A percentile compares a stretch with the other conserved stretches of the same genome.
phyloP scores from a whole-genome alignment of 2,329 filamentous ascomycete genomes.

The Arthrobotrys sinensis region DNA sequence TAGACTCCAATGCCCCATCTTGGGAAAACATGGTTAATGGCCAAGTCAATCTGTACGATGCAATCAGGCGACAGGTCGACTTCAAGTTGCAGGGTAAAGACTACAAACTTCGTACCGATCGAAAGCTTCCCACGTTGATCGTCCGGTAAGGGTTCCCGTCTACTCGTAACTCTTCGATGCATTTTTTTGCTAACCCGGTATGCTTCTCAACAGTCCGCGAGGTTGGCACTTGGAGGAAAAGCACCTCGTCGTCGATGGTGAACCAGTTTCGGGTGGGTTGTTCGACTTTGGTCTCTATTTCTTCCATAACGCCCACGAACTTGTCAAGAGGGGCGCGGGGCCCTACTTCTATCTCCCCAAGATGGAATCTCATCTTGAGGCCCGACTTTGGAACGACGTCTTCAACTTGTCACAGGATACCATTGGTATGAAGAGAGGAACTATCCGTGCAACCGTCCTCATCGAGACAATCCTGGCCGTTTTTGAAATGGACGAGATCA shows the following conservation, averaged over 20 bases:
- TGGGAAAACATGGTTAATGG: conserved; percentile 99
- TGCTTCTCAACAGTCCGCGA: conserved; percentile 73
- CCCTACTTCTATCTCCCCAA: conserved; percentile 99
- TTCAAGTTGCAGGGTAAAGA: conserved; percentile 96
- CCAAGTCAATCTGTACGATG: conserved; percentile 97
- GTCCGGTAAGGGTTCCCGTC: conserved; percentile 73
- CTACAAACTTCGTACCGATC: conserved; percentile 96
- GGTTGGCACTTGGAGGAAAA: conserved; percentile 99
- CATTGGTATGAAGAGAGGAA: conserved; percentile 88
- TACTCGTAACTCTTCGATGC: not conserved
- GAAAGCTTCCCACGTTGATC: conserved; percentile 88
- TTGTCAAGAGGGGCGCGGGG: conserved; percentile 84
- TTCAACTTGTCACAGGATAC: conserved; percentile 97
- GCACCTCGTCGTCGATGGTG: conserved; percentile 94
- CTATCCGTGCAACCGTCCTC: conserved; percentile 92
- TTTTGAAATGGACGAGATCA: conserved; percentile 99
- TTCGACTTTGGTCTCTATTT: conserved; percentile 99
- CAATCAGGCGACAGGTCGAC: conserved; percentile 91
- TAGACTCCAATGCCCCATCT: conserved; percentile 93
- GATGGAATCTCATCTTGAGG: conserved; percentile 98
- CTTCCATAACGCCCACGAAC: conserved; percentile 95
- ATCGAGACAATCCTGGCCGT: conserved; percentile 98
- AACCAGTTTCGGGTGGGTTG: conserved; percentile 90
- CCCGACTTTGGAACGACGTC: conserved; percentile 96
- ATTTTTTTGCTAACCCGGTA: not conserved